Base-by-base conservation (phyloP, 108 stramenopile genomes). In the Schizochytrium sp. region DNA sequence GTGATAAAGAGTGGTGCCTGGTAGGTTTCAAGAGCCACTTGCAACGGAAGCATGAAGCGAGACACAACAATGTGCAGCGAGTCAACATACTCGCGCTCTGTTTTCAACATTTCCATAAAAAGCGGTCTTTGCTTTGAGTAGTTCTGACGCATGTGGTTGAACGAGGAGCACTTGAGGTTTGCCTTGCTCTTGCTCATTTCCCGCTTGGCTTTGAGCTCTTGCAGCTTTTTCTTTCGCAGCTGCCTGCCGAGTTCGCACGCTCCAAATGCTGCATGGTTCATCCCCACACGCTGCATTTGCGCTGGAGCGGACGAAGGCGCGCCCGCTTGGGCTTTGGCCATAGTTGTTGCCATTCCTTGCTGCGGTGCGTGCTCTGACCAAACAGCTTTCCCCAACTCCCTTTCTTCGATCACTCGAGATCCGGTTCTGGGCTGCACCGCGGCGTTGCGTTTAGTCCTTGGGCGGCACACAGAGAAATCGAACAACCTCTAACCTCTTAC, bases 11-110 rank as follows among this genome's bases (percentile, higher is more conserved):
- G n/a, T 12, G 76, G 76, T 12, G 51, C 76, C n/a, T 43, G 76
- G 76, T 83, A 83, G 76, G 44, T 83, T 45, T 83, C 76, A 1
- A 83, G 51, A 6, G 76, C 76, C 48, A 83, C 76, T 34, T 83
- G 76, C 48, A 83, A 23, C 10, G 76, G 76, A 12, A 83, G 76
- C 76, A 83, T 83, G 76, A 83, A 83, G 76, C 76, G 76, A 12
- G 76, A 83, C 2, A 83, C 76, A 6, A 83, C 76, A 53, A 83
- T 23, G 51, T 83, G 76, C 10, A 83, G 76, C 10, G 76, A 8
- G 76, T 83, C 76, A 8, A 83, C 76, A 34, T 83, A 83, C 23
- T 53, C 48, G 48, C 51, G 76, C 51, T 83, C 76, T 28, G 76
- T 83, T 45, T 83, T 83, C 43, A 83, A 45, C 76, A 83, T 83